These are phyloP conservation scores for Striga hermonthica DNA, from an alignment of 305 asterid genomes.

Conservation along the genomic window DNA sequence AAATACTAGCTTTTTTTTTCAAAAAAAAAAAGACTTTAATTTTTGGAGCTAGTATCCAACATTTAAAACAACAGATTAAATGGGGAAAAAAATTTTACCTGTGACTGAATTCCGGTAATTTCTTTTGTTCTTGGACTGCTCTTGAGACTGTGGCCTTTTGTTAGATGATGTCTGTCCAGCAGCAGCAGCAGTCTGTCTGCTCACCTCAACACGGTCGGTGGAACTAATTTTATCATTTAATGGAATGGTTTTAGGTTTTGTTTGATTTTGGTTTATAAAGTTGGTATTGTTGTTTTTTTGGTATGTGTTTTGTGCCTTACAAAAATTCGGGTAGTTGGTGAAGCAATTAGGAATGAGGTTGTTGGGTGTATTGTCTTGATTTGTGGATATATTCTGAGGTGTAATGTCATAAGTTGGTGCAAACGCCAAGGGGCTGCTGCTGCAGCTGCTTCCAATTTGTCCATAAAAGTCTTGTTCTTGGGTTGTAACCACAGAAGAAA, in stretches of 20 bases:
- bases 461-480: constrained; percentile 32
- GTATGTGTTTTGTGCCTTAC: neutral
- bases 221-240: constrained; percentile 36
- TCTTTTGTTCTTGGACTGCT: constrained; percentile 35
- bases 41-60: constrained; percentile 27
- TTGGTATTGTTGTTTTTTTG: neutral
- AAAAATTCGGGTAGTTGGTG: constrained; percentile 25
- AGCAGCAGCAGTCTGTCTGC: constrained; percentile 33
- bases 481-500: constrained; percentile 36
- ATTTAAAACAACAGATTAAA: constrained; percentile 23
- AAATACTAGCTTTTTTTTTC: too few species aligned
- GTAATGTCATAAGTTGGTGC: constrained; percentile 31
- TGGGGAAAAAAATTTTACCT: constrained; percentile 40
- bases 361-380: constrained; percentile 32
- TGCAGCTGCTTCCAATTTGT: constrained; percentile 36
- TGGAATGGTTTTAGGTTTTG: constrained; percentile 31
- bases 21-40: constrained; percentile 9
- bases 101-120: constrained; percentile 36
- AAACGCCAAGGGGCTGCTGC: constrained; percentile 31
- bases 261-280: constrained; percentile 34
- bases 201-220: constrained; percentile 30
- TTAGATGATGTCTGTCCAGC: constrained; percentile 37
- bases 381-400: constrained; percentile 29
- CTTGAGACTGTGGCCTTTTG: constrained; percentile 34
- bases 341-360: constrained; percentile 30